Base-by-base conservation (phyloP, 2,329 filamentous ascomycete genomes). In the Phialophora macrospora region DNA sequence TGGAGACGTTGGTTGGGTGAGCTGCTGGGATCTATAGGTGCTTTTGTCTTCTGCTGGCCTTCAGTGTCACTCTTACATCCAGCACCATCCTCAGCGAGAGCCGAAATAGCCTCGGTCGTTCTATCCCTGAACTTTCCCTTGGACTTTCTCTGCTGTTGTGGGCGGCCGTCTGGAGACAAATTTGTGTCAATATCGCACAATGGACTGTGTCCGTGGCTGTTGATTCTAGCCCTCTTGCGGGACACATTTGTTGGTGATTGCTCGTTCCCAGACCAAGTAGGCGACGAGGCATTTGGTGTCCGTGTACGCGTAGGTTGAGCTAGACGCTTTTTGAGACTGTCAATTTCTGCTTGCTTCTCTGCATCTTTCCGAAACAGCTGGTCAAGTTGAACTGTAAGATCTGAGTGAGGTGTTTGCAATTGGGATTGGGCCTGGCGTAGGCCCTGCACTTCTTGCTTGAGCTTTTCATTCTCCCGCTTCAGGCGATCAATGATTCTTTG, bases 51-150 rank as follows among this genome's bases (percentile, higher is more conserved):
- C 26, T 17, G 32, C 28, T 38, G 12, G 7, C 8, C 20, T 9
- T 52, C 46, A 17, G 2, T 11, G 32, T 68, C 68, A 34, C 57
- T 14, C n/a, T 55, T 48, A 30, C 67, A 55, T 44, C 73, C 72
- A 57, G 80, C 79, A 1, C 83, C 82, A 69, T 86, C 84, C 66
- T 87, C 84, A 1, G 83, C 79, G 38, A 86, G 69, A 6, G 72
- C 73, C 28, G 77, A 76, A 67, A 85, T 79, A 6, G 77, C 78
- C n/a, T 74, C 73, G 8, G 71, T 74, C 71, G 70, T 64, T 64
- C 55, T 49, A 24, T 65, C 59, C 20, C 51, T 52, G 22, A 55
- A 32, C n/a, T 30, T 30, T 51, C 59, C 62, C 34, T 59, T 69
- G 48, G 32, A 55, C 34, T 61, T 24, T 5, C 20, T n/a, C 3